Conservation (phyloP, 2,329 filamentous ascomycete genomes). For the Xylaria sp. region DNA sequence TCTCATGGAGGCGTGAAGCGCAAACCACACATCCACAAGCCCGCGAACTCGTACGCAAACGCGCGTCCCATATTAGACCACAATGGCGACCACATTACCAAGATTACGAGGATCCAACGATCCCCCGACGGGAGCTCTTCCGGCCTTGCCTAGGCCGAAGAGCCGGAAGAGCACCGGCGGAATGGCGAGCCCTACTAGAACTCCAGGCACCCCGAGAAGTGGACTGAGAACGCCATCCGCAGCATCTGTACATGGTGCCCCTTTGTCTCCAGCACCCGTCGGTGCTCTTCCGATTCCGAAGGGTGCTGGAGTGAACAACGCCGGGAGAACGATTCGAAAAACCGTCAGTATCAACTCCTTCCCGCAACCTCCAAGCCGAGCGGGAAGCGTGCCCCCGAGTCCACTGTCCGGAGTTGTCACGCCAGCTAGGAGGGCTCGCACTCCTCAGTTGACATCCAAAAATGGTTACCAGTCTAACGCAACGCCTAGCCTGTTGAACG, state of each 20-base stretch:
- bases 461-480: constrained; percentile 60
- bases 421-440: constrained; percentile 63
- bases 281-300: constrained; percentile 67
- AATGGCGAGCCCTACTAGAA: constrained; percentile 55
- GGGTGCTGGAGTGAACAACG: constrained; percentile 63
- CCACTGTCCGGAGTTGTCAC: constrained; percentile 61
- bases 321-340: constrained; percentile 80
- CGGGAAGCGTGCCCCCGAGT: constrained; percentile 70
- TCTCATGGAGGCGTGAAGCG: constrained; percentile 36
- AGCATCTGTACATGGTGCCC: constrained; percentile 56
- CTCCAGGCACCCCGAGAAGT: constrained; percentile 64
- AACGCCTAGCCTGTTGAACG: constrained; percentile 81
- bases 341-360: constrained; percentile 94
- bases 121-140: constrained; percentile 76
- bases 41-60: constrained; percentile 20
- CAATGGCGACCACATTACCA: constrained; percentile 71
- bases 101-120: constrained; percentile 74
- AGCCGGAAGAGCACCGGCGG: constrained; percentile 72
- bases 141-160: constrained; percentile 78
- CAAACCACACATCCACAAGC: constrained; percentile 11
- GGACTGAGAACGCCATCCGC: constrained; percentile 69
- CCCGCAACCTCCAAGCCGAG: constrained; percentile 83
- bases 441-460: constrained; percentile 61
- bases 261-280: constrained; percentile 61
- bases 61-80: constrained; percentile 40